Evolutionary conservation across 75 land plant genomes (phyloP).

Genomic region (Larix kaempferi): DNA sequence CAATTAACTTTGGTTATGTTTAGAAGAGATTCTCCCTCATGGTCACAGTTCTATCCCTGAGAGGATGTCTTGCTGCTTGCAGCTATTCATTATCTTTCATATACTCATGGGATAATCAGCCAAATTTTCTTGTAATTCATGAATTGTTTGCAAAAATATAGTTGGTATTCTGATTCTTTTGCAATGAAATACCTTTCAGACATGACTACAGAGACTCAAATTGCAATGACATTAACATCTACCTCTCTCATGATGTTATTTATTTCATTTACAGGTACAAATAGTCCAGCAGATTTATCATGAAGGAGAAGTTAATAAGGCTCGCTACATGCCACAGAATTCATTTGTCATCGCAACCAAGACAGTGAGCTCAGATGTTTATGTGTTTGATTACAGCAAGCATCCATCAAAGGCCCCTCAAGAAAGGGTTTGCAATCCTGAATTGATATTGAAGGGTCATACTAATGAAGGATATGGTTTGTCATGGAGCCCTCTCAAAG

Average conservation of each 20-base stretch:
- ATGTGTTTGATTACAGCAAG: conserved; percentile 62
- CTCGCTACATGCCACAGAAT: conserved; percentile 89
- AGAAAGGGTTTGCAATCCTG: conserved; percentile 52
- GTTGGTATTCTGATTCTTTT: neutral
- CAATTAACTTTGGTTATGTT: neutral
- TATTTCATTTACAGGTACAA: conserved; percentile 34
- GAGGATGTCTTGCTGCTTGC: neutral
- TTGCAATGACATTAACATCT: too few species aligned
- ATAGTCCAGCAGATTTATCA: conserved; percentile 50
- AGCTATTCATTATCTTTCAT: too few species aligned
- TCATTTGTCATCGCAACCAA: conserved; percentile 72
- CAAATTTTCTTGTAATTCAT: neutral
- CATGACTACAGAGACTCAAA: neutral
- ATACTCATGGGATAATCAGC: neutral
- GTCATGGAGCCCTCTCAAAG: conserved; percentile 82
- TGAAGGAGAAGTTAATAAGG: conserved; percentile 90
- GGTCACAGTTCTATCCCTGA: neutral
- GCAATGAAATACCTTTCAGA: neutral
- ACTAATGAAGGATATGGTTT: conserved; percentile 84
- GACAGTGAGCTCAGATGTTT: conserved; percentile 71
- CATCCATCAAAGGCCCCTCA: conserved; percentile 34
- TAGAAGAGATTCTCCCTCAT: neutral
- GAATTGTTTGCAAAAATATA: neutral
- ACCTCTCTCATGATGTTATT: neutral
- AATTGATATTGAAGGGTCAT: conserved; percentile 72